A percentile compares a stretch with the other conserved stretches of the same genome.
Conservation (phyloP, 2,329 filamentous ascomycete genomes). For the Helotiales sp. region DNA sequence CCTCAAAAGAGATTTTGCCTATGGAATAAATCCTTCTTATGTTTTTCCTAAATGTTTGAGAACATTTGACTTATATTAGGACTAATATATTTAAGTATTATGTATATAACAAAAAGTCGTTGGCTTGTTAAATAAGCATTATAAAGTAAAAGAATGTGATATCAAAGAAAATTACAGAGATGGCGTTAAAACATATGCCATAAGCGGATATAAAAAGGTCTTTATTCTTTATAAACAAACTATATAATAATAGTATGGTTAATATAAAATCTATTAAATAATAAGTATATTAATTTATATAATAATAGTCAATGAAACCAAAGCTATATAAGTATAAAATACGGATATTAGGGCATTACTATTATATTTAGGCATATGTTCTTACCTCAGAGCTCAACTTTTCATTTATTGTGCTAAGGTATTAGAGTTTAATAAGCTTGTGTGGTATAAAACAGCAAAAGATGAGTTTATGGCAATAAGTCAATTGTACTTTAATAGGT, state of each 20-base stretch:
- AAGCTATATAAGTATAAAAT: no score
- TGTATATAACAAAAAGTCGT: slow-evolving; percentile 28
- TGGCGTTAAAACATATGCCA: slow-evolving; percentile 26
- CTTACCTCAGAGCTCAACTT: no score
- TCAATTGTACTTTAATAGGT: no score
- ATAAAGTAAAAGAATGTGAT: slow-evolving; percentile 25
- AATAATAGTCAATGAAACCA: no score
- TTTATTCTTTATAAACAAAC: slow-evolving; percentile 29
- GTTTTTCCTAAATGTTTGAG: slow-evolving; percentile 35
- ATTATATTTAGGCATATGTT: no score
- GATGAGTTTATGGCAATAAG: no score
- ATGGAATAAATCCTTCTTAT: slow-evolving; percentile 27
- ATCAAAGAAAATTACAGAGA: slow-evolving; percentile 28
- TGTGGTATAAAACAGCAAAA: no score
- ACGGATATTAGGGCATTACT: no score
- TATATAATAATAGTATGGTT: slow-evolving; percentile 22
- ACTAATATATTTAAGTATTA: slow-evolving; percentile 31
- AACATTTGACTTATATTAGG: slow-evolving; percentile 40
- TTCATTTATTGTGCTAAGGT: no score
- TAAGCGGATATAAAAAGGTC: slow-evolving; percentile 29
- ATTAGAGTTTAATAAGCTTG: no score
- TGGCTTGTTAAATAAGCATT: slow-evolving; percentile 1
- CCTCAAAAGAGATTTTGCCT: slow-evolving; percentile 40
- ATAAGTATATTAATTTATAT: no score
- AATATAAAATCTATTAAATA: slow-evolving; percentile 20